Base-by-base conservation (phyloP, 768 basidiomycete genomes). In the Dioszegia crocea region DNA sequence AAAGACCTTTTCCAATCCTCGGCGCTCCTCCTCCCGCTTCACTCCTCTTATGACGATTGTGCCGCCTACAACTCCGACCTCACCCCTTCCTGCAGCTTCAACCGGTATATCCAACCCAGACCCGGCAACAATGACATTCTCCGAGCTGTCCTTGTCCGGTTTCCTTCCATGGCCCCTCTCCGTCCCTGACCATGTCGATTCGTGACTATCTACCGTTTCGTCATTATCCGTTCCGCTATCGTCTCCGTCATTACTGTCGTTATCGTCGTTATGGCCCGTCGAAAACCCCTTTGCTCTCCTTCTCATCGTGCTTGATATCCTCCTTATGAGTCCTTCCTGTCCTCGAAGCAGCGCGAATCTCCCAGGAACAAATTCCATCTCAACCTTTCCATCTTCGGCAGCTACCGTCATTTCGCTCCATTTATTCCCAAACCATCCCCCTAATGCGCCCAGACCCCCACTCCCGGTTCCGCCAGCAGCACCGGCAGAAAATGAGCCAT, bases 21-120 rank as follows among this genome's bases (percentile, higher is more conserved):
- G n/a, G n/a, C 56, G 16, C 27, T 70, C 67, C 12, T 59, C 60
- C 6, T 56, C 50, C 14, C 33, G 44, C 21, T 24, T 39, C 31
- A 68, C 19, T 8, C 71, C 71, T 26, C 57, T 43, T 5, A 70
- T 33, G 9, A 70, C 48, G 16, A 70, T 47, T 1, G 71, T 73
- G 12, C 71, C 71, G 17, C 71, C 71, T 21, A 70, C 68, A 11
- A 70, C 5, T 9, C 53, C 53, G 4, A 63, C 49, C 21, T 55
- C 36, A 1, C 61, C 61, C 39, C 58, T 44, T 21, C 21, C 40
- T 5, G 30, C 59, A 12, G 39, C 40, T 21, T 49, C 45, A 2
- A 23, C 21, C 1, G 70, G 67, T 19, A 71, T 45, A 40, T 71
- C 67, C 46, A 53, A 27, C 9, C 61, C 62, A n/a, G n/a, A 16